Base-by-base conservation (phyloP, 2,329 filamentous ascomycete genomes). In the Fusarium heterosporum region DNA sequence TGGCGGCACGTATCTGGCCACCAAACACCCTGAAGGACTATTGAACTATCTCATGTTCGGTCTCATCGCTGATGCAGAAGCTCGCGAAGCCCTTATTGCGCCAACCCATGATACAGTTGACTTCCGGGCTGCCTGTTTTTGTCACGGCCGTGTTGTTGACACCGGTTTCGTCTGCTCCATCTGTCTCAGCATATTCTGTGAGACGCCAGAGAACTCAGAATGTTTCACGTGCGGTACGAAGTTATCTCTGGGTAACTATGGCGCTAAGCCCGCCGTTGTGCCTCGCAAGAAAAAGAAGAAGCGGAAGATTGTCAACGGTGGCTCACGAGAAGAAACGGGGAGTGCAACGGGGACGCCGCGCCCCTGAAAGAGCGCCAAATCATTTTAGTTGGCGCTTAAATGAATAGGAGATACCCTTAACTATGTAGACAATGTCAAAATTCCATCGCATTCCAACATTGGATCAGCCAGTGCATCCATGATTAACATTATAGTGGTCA, bases 81-180 rank as follows among this genome's bases (percentile, higher is more conserved):
- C 83, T 38, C 81, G 84, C 41, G 76, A 85, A 43, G 86, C 90
- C 58, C 81, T 99, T 40, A 85, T 97, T 40, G 82, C 90, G 6
- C 94, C 96, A 0, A 93, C 91, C 9, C 90, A 93, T 36, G 91
- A 94, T 55, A 89, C 91, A 42, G 93, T 99, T 41, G 96, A 99
- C 79, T 99, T 99, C 77, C 89, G 96, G 41, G 95, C 96, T n/a
- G 96, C 96, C 5, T 99, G 96, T 77, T 99, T 99, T 81, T 99
- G 96, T 77, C 96, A 99, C 79, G 86, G 95, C 49, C 88, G 88
- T 34, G 93, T 98, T 19, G 90, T 99, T 41, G 93, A 97, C 78
- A 88, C 94, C 2, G 96, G 94, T 10, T 99, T 93, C 76, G 95
- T 99, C 36, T 99, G 96, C 82, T 97, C 93, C 63, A 93, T 99